Percentiles rank a stretch among this genome's conserved stretches.
phyloP scores from a whole-genome alignment of 2,329 filamentous ascomycete species.

The Aaosphaeria pasadenensis region DNA sequence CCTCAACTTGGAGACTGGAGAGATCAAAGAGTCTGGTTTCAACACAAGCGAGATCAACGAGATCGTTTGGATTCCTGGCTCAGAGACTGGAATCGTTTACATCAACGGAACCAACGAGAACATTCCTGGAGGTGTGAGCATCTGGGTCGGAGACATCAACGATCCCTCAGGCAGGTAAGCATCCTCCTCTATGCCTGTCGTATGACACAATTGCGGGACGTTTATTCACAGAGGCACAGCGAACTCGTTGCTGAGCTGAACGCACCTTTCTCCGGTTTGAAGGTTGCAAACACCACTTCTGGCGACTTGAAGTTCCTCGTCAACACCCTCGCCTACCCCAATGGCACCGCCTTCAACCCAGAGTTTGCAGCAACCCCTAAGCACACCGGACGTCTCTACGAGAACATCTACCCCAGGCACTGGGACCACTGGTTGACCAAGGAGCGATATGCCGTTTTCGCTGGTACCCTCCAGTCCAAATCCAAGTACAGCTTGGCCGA shows the following conservation, averaged over 20 bases:
- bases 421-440: conserved; percentile 74
- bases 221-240: conserved; percentile 9
- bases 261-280: conserved; percentile 49
- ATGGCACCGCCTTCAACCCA: conserved; percentile 68
- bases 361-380: conserved; percentile 56
- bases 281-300: conserved; percentile 41
- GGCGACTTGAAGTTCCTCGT: conserved; percentile 47
- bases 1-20: conserved; percentile 30
- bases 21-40: conserved; percentile 29
- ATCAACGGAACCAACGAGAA: conserved; percentile 64
- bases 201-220: not conserved
- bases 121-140: conserved; percentile 30
- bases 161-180: conserved; percentile 19
- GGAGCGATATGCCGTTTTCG: conserved; percentile 72
- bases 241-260: conserved; percentile 40
- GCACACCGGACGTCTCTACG: conserved; percentile 69
- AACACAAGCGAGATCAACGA: conserved; percentile 32
- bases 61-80: conserved; percentile 32
- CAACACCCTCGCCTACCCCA: conserved; percentile 61
- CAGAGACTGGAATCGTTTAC: conserved; percentile 56
- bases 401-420: conserved; percentile 72
- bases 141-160: conserved; percentile 34
- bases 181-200: too few relatives aligned
- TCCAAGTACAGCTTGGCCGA: conserved; percentile 23
- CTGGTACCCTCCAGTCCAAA: conserved; percentile 54